Conservation (phyloP, 306 rosid genomes). For the Ormosia semicastrata region DNA sequence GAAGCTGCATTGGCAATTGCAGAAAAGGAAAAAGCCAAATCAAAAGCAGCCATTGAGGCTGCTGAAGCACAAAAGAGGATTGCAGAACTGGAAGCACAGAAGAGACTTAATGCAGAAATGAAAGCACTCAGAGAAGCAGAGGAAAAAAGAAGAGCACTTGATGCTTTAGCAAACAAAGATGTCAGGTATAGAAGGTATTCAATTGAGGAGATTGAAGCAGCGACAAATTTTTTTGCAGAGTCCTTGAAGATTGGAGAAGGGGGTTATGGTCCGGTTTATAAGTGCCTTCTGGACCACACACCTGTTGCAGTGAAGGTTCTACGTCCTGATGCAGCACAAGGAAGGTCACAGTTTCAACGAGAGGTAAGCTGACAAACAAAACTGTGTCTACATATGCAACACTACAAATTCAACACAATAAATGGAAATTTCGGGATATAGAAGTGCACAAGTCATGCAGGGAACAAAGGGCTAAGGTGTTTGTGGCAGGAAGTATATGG, state of each 20-base stretch:
- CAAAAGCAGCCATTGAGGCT: constrained; percentile 83
- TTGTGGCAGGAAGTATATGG: background rate
- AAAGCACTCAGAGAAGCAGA: constrained; percentile 69
- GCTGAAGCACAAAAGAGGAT: constrained; percentile 87
- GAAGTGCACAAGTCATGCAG: background rate
- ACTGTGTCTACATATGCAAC: background rate
- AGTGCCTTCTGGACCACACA: constrained; percentile 79
- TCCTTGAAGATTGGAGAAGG: constrained; percentile 94
- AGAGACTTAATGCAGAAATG: constrained; percentile 79
- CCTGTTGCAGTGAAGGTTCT: constrained; percentile 93
- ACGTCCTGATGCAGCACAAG: constrained; percentile 97
- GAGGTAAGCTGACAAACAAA: constrained; percentile 53
- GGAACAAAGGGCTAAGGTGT: background rate
- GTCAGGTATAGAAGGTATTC: constrained; percentile 73
- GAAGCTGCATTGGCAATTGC: constrained; percentile 80
- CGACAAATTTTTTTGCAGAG: constrained; percentile 61
- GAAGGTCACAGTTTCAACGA: constrained; percentile 86
- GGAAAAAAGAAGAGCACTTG: constrained; percentile 63
- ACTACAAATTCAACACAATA: background rate
- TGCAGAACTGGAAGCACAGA: constrained; percentile 83
- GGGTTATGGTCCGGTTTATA: constrained; percentile 92
- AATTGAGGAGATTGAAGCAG: constrained; percentile 86
- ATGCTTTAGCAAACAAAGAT: constrained; percentile 45
- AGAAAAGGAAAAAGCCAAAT: constrained; percentile 80
- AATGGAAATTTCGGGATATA: background rate